phyloP scores from a whole-genome alignment of 495 filamentous ascomycete species.

The Pseudomonodictys pantanalensis region DNA sequence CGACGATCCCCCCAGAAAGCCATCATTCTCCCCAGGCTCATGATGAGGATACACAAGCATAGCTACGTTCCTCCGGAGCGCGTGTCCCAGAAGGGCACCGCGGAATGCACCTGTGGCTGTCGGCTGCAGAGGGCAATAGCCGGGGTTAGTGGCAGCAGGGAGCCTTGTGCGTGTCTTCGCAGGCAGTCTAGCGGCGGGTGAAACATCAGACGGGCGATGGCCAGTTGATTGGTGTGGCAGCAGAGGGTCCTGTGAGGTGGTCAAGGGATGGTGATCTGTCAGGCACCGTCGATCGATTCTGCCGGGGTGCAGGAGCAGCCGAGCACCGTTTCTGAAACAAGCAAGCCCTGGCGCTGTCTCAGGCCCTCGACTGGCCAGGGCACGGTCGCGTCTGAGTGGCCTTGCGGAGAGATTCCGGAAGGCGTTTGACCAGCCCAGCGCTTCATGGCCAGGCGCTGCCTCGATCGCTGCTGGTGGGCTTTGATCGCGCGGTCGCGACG shows the following conservation, averaged over 20 bases:
- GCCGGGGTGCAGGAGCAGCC: slow-evolving; percentile 21
- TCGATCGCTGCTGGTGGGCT: not conserved
- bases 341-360: slow-evolving; percentile 20
- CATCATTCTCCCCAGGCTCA: slow-evolving; percentile 29
- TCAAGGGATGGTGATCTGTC: slow-evolving; percentile 21
- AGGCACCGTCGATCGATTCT: slow-evolving; percentile 5
- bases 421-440: not conserved
- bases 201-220: slow-evolving; percentile 27
- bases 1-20: slow-evolving; percentile 14
- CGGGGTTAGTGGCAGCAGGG: slow-evolving; percentile 14
- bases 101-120: slow-evolving; percentile 27
- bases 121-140: slow-evolving; percentile 3
- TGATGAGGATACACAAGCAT: slow-evolving; percentile 21
- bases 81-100: slow-evolving; percentile 17
- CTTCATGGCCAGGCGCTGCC: slow-evolving; percentile 6
- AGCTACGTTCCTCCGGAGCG: slow-evolving; percentile 10
- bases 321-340: slow-evolving; percentile 22
- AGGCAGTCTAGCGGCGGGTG: slow-evolving; percentile 19
- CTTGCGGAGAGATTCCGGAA: not conserved
- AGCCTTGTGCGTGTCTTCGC: slow-evolving; percentile 20
- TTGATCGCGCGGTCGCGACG: no score
- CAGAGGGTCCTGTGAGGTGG: slow-evolving; percentile 12
- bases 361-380: slow-evolving; percentile 8
- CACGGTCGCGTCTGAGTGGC: not conserved
- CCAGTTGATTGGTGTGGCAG: slow-evolving; percentile 16